Conservation (phyloP, 192 early-diverging fungal genomes). For the Martensiomyces pterosporus region DNA sequence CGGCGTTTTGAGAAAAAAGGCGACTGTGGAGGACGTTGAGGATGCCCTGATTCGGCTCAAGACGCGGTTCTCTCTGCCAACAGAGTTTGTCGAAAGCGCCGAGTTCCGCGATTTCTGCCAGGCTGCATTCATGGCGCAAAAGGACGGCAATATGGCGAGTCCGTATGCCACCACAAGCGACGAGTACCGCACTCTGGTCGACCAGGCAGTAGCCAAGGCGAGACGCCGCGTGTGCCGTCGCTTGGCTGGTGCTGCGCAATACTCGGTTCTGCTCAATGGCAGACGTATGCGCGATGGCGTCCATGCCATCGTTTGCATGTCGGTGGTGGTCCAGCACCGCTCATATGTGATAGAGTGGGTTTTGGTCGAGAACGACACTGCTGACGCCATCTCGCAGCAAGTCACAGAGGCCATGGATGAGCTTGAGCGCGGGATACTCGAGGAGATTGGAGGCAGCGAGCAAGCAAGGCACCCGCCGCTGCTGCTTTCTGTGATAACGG, state of each 20-base stretch:
- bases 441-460: background rate
- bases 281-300: background rate
- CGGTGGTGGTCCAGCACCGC: background rate
- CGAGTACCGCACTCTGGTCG: constrained; percentile 2
- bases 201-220: background rate
- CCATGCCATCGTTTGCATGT: background rate
- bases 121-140: constrained; percentile 8
- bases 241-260: background rate
- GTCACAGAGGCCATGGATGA: background rate
- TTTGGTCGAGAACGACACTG: background rate
- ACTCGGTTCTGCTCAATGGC: background rate
- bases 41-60: constrained; percentile 6
- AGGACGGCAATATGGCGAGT: constrained; percentile 1
- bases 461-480: too few relatives aligned
- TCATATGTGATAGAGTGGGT: background rate
- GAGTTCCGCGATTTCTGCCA: constrained; percentile 11
- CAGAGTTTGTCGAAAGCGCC: constrained; percentile 3
- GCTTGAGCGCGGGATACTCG: background rate
- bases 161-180: constrained; percentile 1
- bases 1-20: constrained; percentile 7
- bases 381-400: background rate
- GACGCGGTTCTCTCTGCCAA: constrained; percentile 12
- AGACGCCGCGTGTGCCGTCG: constrained; percentile 5
- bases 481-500: background rate
- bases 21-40: constrained; percentile 3